A percentile compares a stretch with the other conserved stretches of the same genome.
Conservation (phyloP, 129 eudicot species). For the Mikania micrantha region DNA sequence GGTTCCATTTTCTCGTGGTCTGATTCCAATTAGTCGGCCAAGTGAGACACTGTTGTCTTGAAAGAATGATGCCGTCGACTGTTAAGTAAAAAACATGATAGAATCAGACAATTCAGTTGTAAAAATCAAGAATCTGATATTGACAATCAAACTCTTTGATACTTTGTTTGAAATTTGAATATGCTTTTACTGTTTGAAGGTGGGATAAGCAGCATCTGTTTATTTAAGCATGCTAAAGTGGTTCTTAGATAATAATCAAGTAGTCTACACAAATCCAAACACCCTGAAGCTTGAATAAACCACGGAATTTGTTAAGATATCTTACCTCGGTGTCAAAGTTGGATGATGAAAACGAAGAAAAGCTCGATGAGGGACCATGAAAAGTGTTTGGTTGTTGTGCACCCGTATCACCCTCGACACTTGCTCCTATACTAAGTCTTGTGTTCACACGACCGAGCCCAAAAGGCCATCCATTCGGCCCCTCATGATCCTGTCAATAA, state of each 20-base stretch:
- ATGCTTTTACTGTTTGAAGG: too few species aligned
- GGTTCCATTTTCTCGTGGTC: conserved; percentile 39
- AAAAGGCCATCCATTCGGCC: conserved; percentile 76
- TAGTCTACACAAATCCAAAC: too few species aligned
- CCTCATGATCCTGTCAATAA: conserved; percentile 25
- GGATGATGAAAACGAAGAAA: conserved; percentile 80
- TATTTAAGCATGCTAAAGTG: too few species aligned
- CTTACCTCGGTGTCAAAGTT: conserved; percentile 80
- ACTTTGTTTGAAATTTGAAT: too few species aligned
- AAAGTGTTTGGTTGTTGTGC: conserved; percentile 20
- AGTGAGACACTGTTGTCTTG: conserved; percentile 67
- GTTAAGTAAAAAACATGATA: not conserved
- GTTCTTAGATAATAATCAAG: too few species aligned
- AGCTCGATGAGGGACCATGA: conserved; percentile 50
- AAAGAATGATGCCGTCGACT: conserved; percentile 76
- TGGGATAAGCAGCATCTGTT: too few species aligned
- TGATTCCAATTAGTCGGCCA: conserved; percentile 70
- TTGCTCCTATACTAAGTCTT: conserved; percentile 33
- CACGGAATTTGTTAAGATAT: not conserved
- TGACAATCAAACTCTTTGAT: not conserved
- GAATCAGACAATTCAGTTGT: not conserved
- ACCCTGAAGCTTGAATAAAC: not conserved
- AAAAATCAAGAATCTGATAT: not conserved
- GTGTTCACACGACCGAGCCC: conserved; percentile 63
- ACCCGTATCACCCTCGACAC: conserved; percentile 13